A percentile compares a stretch with the other conserved stretches of the same genome.
Evolutionary conservation across 2,329 filamentous ascomycete genomes (phyloP).

Genomic region (Colletotrichum liriopes): DNA sequence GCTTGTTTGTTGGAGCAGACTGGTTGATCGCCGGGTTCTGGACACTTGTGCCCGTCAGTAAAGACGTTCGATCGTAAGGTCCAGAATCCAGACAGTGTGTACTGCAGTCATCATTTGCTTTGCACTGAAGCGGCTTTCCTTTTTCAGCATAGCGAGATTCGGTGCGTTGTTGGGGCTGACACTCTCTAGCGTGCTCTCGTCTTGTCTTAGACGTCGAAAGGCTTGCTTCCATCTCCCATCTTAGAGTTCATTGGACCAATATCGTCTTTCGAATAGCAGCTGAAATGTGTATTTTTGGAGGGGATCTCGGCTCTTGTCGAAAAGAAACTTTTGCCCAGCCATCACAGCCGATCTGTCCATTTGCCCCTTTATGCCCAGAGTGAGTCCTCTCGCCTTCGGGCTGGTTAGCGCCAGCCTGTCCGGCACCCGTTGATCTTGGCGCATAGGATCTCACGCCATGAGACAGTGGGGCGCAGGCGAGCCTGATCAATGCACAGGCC

Average conservation of each 20-base stretch:
- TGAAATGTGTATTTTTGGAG: not conserved
- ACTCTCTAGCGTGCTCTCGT: not conserved
- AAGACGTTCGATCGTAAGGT: slow-evolving; percentile 10
- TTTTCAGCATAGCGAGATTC: not conserved
- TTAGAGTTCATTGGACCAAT: not conserved
- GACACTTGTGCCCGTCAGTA: slow-evolving; percentile 7
- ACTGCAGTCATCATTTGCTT: slow-evolving; percentile 1
- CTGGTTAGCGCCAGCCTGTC: slow-evolving; percentile 14
- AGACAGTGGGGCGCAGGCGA: not conserved
- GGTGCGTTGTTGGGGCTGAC: slow-evolving; percentile 3
- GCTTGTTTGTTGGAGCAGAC: slow-evolving; percentile 39
- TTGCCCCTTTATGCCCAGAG: slow-evolving; percentile 20
- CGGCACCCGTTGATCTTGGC: slow-evolving; percentile 23
- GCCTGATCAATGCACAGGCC: not conserved
- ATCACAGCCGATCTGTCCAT: not conserved
- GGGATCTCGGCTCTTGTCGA: not conserved
- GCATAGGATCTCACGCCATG: slow-evolving; percentile 17
- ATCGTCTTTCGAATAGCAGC: not conserved
- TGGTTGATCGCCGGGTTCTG: slow-evolving; percentile 1
- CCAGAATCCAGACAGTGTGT: slow-evolving; percentile 1
- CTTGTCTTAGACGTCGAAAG: slow-evolving; percentile 6
- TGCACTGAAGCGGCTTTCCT: slow-evolving; percentile 9
- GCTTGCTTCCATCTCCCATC: slow-evolving; percentile 7
- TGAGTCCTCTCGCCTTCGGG: not conserved
- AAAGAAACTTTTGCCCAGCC: slow-evolving; percentile 6